phyloP scores from a whole-genome alignment of 1,284 basidiomycete species.

The Trichosporon sp. region DNA sequence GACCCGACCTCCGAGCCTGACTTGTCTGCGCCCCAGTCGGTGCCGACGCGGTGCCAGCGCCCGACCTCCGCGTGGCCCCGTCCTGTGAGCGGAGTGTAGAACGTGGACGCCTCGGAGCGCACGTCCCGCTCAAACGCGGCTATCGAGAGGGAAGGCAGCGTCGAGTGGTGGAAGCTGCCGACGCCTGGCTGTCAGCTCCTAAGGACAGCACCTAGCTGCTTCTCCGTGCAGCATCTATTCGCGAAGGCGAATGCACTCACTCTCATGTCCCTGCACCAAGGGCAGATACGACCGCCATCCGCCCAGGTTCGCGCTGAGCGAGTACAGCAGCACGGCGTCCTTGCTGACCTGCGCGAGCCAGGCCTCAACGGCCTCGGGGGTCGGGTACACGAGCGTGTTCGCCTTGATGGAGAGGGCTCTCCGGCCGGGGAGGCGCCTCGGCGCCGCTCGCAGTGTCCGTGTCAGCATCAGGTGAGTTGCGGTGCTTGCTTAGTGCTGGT shows the following conservation, averaged over 20 bases:
- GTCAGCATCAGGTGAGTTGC: background rate
- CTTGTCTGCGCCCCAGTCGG: slow-evolving; percentile 29
- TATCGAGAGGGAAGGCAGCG: background rate
- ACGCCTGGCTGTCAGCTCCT: background rate
- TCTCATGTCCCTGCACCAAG: slow-evolving; percentile 1
- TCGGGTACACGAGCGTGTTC: slow-evolving; percentile 1
- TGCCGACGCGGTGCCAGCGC: slow-evolving; percentile 35
- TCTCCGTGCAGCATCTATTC: too few relatives aligned
- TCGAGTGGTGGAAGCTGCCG: slow-evolving; percentile 2
- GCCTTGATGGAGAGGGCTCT: background rate
- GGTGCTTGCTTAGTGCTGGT: background rate
- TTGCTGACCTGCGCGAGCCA: background rate
- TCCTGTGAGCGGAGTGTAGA: slow-evolving; percentile 28
- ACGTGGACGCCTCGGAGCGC: background rate
- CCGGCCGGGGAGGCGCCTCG: background rate
- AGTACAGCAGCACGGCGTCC: background rate
- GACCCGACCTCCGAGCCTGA: slow-evolving; percentile 34
- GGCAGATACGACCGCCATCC: background rate
- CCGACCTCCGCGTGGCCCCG: slow-evolving; percentile 41
- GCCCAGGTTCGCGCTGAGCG: background rate
- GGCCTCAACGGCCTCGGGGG: background rate
- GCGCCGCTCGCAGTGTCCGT: background rate
- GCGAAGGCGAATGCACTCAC: background rate
- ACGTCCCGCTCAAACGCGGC: background rate
- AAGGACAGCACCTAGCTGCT: background rate